Percentiles rank a stretch among this genome's conserved stretches.
phyloP scores from a whole-genome alignment of 495 filamentous ascomycete genomes.

The Penicillium parvum region DNA sequence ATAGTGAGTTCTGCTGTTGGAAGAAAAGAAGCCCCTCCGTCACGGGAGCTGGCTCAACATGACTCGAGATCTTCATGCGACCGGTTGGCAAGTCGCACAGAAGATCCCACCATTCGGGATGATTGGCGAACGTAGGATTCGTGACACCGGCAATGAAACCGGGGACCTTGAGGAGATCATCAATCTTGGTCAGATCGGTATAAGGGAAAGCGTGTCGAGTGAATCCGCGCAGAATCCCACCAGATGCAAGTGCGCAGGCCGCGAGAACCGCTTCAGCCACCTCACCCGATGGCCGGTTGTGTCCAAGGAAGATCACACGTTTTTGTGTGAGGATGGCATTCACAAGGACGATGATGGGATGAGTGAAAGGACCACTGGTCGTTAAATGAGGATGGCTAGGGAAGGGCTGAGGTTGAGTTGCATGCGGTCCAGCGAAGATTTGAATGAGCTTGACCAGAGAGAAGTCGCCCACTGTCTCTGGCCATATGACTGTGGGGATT shows the following conservation, averaged over 20 bases:
- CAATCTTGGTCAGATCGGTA: conserved; percentile 95
- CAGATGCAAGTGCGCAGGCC: conserved; percentile 87
- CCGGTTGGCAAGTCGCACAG: conserved; percentile 91
- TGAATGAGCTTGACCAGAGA: conserved; percentile 95
- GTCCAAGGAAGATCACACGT: conserved; percentile 89
- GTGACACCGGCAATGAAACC: conserved; percentile 98
- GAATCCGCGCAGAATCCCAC: conserved; percentile 91
- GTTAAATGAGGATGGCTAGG: conserved; percentile 87
- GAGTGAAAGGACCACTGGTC: conserved; percentile 69
- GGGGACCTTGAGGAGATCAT: conserved; percentile 90
- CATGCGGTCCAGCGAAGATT: conserved; percentile 78
- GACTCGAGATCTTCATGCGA: conserved; percentile 85
- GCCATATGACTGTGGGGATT: conserved; percentile 84
- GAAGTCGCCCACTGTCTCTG: conserved; percentile 96
- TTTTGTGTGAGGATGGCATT: conserved; percentile 86
- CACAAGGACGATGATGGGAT: conserved; percentile 52
- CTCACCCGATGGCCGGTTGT: conserved; percentile 88
- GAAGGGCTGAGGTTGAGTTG: conserved; percentile 80
- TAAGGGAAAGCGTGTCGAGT: conserved; percentile 98
- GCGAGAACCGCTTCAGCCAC: conserved; percentile 94
- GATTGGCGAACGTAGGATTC: conserved; percentile 91
- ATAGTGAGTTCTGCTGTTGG: conserved; percentile 68
- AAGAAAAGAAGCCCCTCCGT: conserved; percentile 83
- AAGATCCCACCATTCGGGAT: conserved; percentile 97
- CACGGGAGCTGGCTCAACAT: conserved; percentile 68